These are phyloP conservation scores for Orobanche coerulescens DNA, from an alignment of 257 asterid genomes.

Conservation along the genomic window DNA sequence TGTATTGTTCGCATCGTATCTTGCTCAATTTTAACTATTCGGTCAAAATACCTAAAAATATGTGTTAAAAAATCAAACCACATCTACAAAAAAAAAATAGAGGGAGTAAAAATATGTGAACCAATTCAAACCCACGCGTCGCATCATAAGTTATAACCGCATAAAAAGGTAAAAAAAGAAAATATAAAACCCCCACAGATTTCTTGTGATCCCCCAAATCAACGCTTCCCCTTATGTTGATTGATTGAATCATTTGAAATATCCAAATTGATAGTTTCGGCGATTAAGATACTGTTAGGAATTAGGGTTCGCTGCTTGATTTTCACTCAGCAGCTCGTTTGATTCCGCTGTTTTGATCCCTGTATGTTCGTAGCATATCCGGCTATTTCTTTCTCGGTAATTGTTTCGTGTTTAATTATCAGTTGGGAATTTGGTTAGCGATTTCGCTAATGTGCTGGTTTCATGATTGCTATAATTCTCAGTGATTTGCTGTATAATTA, in stretches of 20 bases:
- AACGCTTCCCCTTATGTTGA: constrained; percentile 8
- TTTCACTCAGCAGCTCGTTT: neutral
- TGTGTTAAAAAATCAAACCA: too few species aligned
- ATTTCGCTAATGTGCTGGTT: constrained; percentile 11
- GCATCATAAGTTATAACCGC: neutral
- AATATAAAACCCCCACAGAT: constrained; percentile 3
- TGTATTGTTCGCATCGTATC: too few species aligned
- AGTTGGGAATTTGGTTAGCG: constrained; percentile 7
- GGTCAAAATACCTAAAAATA: too few species aligned
- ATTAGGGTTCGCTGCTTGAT: constrained; percentile 14
- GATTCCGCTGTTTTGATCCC: constrained; percentile 23
- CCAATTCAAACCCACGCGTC: constrained; percentile 14
- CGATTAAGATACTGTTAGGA: neutral
- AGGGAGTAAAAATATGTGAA: too few species aligned
- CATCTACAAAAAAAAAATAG: too few species aligned
- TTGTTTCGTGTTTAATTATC: neutral
- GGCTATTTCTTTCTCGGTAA: neutral
- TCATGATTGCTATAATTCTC: constrained; percentile 15
- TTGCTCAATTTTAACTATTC: too few species aligned
- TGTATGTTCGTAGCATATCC: constrained; percentile 13
- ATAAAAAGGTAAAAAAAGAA: neutral
- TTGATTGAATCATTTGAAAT: constrained; percentile 7
- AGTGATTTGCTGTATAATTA: neutral
- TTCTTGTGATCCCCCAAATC: constrained; percentile 23
- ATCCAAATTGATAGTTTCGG: constrained; percentile 3